A percentile compares a stretch with the other conserved stretches of the same genome.
Conservation (phyloP, 106 monocot species). For the Phalaenopsis aphrodite region DNA sequence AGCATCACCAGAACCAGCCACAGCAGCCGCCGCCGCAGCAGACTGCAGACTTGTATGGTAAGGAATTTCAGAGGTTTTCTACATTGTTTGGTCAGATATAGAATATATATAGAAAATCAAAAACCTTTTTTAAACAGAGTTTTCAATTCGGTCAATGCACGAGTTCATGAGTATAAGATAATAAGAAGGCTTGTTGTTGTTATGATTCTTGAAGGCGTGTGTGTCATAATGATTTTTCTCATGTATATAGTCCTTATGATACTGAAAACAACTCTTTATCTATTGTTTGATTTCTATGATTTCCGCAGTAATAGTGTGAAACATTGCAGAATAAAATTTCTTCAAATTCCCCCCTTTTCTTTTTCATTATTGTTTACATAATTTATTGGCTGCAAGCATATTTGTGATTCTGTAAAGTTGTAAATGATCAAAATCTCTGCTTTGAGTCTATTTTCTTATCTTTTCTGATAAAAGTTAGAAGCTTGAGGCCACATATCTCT, state of each 20-base stretch:
- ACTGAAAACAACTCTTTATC: slow-evolving; percentile 6
- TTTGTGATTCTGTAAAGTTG: background rate
- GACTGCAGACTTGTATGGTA: slow-evolving; percentile 40
- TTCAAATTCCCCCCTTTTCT: background rate
- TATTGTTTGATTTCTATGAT: background rate
- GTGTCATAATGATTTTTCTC: slow-evolving; percentile 13
- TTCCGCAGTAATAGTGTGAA: background rate
- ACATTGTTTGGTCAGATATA: slow-evolving; percentile 61
- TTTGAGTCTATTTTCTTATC: slow-evolving; percentile 4
- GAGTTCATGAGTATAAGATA: background rate
- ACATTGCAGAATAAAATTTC: slow-evolving; percentile 25
- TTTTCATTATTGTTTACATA: background rate
- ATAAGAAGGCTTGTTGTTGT: background rate
- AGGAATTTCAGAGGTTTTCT: slow-evolving; percentile 64
- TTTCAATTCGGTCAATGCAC: background rate
- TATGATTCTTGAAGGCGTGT: slow-evolving; percentile 9
- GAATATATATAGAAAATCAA: background rate
- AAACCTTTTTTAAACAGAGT: background rate
- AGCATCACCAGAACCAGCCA: slow-evolving; percentile 25
- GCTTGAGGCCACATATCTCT: background rate
- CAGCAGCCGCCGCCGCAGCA: slow-evolving; percentile 14
- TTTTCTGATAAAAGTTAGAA: background rate
- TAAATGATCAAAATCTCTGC: slow-evolving; percentile 20
- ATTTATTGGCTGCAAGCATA: slow-evolving; percentile 4
- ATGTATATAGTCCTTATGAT: slow-evolving; percentile 26